phyloP scores from a whole-genome alignment of 2,329 filamentous ascomycete species.

The Lachnellula subtilissima region DNA sequence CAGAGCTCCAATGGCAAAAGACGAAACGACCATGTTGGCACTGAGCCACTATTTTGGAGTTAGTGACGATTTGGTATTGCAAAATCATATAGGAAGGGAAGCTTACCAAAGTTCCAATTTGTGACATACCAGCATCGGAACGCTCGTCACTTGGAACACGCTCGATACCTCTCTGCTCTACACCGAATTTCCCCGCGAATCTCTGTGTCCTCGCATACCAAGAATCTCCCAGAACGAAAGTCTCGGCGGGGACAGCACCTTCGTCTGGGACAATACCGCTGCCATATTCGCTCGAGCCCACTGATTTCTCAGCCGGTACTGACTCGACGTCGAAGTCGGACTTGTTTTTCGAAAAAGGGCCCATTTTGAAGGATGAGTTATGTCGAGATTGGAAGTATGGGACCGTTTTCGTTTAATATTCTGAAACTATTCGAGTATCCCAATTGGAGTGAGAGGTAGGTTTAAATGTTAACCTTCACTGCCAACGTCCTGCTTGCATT shows the following conservation, averaged over 20 bases:
- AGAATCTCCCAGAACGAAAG: conserved; percentile 51
- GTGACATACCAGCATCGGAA: conserved; percentile 58
- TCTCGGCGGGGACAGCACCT: conserved; percentile 49
- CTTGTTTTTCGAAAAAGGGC: conserved; percentile 12
- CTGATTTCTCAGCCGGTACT: conserved; percentile 16
- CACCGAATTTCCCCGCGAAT: conserved; percentile 58
- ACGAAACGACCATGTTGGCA: conserved; percentile 72
- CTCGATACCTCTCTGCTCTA: conserved; percentile 73
- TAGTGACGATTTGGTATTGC: neutral
- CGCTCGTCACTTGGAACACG: conserved; percentile 66
- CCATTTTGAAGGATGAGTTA: conserved; percentile 1
- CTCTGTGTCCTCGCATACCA: conserved; percentile 56
- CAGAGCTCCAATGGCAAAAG: conserved; percentile 70
- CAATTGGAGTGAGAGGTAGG: neutral
- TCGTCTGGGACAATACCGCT: conserved; percentile 27
- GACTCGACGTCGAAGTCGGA: conserved; percentile 25
- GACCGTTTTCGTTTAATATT: neutral
- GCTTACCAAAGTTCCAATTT: conserved; percentile 67
- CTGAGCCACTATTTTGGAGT: conserved; percentile 58
- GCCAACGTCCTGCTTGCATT: conserved; percentile 1
- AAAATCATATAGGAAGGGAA: neutral
- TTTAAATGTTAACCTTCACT: neutral
- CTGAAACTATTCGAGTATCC: neutral
- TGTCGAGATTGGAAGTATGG: conserved; percentile 3
- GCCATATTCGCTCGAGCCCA: conserved; percentile 9